Percentiles rank a stretch among this genome's conserved stretches.
phyloP scores from a whole-genome alignment of 352 stramenopile species.

The Saprolegnia parasitica region DNA sequence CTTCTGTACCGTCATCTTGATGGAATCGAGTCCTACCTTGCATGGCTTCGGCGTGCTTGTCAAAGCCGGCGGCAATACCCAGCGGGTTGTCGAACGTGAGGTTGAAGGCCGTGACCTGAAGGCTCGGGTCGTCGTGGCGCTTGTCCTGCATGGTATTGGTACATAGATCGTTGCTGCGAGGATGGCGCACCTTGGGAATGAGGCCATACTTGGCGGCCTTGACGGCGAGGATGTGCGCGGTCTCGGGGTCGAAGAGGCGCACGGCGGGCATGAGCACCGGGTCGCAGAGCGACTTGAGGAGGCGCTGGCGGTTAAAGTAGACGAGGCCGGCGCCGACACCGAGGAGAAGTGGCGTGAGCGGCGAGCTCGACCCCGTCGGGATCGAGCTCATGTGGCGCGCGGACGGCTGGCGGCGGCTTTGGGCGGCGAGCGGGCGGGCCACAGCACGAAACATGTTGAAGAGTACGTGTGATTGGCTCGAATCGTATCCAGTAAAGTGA shows the following conservation, averaged over 20 bases:
- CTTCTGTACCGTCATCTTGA: too few species aligned
- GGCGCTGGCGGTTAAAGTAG: constrained; percentile 39
- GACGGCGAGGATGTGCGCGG: constrained; percentile 79
- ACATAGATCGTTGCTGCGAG: not conserved
- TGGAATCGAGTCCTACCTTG: constrained; percentile 49
- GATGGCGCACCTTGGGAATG: constrained; percentile 43
- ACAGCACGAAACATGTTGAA: constrained; percentile 1
- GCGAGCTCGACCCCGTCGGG: constrained; percentile 2
- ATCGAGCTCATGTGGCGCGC: constrained; percentile 26
- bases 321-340: constrained; percentile 1
- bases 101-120: constrained; percentile 52
- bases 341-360: constrained; percentile 1
- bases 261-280: constrained; percentile 76
- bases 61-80: constrained; percentile 96
- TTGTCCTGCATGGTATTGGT: constrained; percentile 36
- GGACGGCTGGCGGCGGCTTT: not conserved
- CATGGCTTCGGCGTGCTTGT: constrained; percentile 95
- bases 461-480: constrained; percentile 16
- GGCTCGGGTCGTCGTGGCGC: constrained; percentile 44
- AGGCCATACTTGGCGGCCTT: constrained; percentile 69
- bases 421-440: not conserved
- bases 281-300: constrained; percentile 62
- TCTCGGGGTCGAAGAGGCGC: constrained; percentile 79
- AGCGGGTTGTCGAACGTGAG: constrained; percentile 89
- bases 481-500: not conserved